A percentile compares a stretch with the other conserved stretches of the same genome.
Evolutionary conservation across 2,329 filamentous ascomycete genomes (phyloP).

Genomic region (Diaporthe capsici): DNA sequence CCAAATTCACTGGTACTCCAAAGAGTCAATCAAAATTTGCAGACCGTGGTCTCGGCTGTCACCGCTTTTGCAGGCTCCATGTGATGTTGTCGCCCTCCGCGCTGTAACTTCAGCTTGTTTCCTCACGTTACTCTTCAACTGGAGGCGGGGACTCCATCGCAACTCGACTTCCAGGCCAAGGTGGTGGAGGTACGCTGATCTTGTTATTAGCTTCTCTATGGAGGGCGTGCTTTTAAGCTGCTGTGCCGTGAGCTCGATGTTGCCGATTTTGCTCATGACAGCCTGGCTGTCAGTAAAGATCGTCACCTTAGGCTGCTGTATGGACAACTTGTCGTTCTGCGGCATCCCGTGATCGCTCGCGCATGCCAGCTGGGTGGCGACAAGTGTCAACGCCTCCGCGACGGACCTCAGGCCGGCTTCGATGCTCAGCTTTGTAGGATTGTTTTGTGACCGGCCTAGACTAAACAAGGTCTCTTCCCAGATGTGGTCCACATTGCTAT

Average conservation of each 20-base stretch:
- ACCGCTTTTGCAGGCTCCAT: not conserved
- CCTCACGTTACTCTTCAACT: not conserved
- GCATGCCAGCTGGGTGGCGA: not conserved
- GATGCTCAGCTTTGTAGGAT: not conserved
- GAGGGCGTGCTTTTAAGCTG: not conserved
- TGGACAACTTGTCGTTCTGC: not conserved
- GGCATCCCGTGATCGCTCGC: not conserved
- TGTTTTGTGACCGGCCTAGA: not conserved
- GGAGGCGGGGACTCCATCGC: not conserved
- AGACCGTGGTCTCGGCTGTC: not conserved
- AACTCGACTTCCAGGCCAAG: not conserved
- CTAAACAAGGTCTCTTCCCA: not conserved
- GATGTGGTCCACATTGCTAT: not conserved
- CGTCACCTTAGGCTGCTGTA: not conserved
- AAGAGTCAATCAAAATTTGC: not conserved
- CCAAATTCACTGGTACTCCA: not conserved
- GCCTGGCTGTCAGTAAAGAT: not conserved
- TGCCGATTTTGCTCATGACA: not conserved
- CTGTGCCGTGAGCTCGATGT: not conserved
- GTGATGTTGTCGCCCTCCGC: not conserved
- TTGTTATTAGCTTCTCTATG: not conserved
- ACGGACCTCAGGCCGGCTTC: not conserved
- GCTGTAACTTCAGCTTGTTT: not conserved
- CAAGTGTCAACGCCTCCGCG: not conserved
- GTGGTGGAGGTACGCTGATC: conserved; percentile 1